Base-by-base conservation (phyloP, 2,329 filamentous ascomycete species). In the Metarhizium anisopliae region DNA sequence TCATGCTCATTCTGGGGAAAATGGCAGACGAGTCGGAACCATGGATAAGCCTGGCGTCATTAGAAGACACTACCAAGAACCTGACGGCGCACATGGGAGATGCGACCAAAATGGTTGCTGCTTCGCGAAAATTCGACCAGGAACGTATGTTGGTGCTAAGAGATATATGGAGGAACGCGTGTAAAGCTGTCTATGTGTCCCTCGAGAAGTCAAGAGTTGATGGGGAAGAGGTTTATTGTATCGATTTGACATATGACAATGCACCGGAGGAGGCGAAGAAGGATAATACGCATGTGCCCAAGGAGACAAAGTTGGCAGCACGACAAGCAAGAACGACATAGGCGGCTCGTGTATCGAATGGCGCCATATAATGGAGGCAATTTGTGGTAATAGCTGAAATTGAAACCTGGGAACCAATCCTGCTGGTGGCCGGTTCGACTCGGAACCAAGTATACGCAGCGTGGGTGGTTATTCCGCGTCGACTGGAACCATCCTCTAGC, bases 1-100 rank as follows among this genome's bases (percentile, higher is more conserved):
- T 53, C 42, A 43, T 57, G 47, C 35, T 57, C n/a, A 50, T 47
- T 6, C 54, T 52, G 25, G 52, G 56, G 2, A 55, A 45, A 13
- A 18, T 40, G 20, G 50, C 36, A 18, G 47, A 50, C 20, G 50
- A 55, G 29, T 14, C 25, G 4, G 53, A 55, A 25, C 52, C 56
- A 4, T 55, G 52, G 43, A 25, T 55, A 8, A 50, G 53, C 30
- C 20, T 58, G 50, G 32, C 30, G 6, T 51, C 42, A n/a, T 53
- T 42, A 30, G 49, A 55, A 25, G 52, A 51, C 18, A 32, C 36
- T 2, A 30, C 11, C 32, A 51, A 51, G 50, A 51, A 51, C 18
- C 7, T 58, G 18, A 52, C 47, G 6, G 36, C 29, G 6, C 4
- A 30, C 36, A 50, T 58, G 43, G n/a, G 14, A 2, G 40, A 58